phyloP scores from a whole-genome alignment of 129 eudicot species.

The Tagetes patula region DNA sequence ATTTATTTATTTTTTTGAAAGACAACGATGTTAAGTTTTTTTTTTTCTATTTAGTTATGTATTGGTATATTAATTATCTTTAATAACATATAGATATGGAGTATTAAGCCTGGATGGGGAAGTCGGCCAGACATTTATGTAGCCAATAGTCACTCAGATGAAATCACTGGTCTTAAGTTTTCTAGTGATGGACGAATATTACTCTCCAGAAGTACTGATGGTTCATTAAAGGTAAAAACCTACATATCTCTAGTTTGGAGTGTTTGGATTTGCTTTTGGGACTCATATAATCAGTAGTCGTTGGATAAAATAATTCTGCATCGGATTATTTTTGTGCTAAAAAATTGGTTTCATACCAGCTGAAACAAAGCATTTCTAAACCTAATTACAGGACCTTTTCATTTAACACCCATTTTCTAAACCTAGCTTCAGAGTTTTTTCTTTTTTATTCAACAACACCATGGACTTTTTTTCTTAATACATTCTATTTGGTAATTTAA shows the following conservation, averaged over 20 bases:
- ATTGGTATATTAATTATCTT: conserved; percentile 1
- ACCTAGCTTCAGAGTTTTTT: neutral
- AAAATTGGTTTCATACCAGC: neutral
- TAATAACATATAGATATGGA: conserved; percentile 65
- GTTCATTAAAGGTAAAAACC: conserved; percentile 72
- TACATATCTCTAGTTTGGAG: neutral
- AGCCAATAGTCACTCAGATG: conserved; percentile 69
- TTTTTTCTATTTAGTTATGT: neutral
- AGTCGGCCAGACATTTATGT: conserved; percentile 90
- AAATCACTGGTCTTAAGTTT: conserved; percentile 82
- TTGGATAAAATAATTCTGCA: neutral
- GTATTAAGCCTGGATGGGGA: conserved; percentile 92
- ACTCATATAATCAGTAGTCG: neutral
- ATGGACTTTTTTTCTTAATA: neutral
- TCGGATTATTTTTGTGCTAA: no score
- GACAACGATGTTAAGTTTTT: neutral
- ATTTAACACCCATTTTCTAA: neutral
- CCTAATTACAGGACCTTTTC: no score
- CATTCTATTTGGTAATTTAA: neutral
- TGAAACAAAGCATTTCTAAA: neutral
- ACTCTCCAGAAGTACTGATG: conserved; percentile 92
- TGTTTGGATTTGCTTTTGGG: neutral
- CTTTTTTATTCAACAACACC: no score
- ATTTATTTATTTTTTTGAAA: neutral
- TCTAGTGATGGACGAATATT: conserved; percentile 80